Base-by-base conservation (phyloP, 2,329 filamentous ascomycete genomes). In the Penicillium sp. region DNA sequence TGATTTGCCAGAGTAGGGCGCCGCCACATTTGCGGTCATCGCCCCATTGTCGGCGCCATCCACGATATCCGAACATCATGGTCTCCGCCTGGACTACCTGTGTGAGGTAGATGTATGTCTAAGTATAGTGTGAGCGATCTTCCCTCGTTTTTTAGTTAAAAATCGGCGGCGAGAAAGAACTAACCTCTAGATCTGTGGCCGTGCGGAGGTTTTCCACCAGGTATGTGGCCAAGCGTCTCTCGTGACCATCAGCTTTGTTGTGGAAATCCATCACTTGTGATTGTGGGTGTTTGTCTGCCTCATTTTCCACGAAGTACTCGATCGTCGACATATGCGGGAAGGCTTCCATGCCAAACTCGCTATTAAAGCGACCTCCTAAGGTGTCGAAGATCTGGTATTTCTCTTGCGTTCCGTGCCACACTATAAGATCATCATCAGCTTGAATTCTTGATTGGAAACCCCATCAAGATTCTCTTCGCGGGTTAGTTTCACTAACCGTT, bases 341-440 rank as follows among this genome's bases (percentile, higher is more conserved):
- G 0, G 90, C 90, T 71, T 96, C 86, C 91, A 97, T 96, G 56
- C 92, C 93, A 64, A 97, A 97, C 69, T 97, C 93, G 51, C 89
- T 93, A 53, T 96, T 92, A 74, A 97, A 97, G 0, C 93, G 85
- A 2, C 93, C 92, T n/a, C 85, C 85, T 0, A 97, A 83, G 58
- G 86, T 87, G 71, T 94, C 90, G 61, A 92, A 96, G 63, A 94
- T 87, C 64, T 97, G 92, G 65, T 96, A 97, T 62, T 89, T 91
- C 67, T 95, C 89, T 68, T 96, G 91, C 1, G 85, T 87, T 18
- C 92, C 92, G 67, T 97, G 93, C 93, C 92, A 97, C 14, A 96
- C 83, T 80, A 53, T 13, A 13, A 23, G 30, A 26, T 13, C 4
- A 6, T 23, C 23, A 23, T 23, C 23, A 23, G 23, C 23, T 23